Percentiles rank a stretch among this genome's conserved stretches.
Conservation (phyloP, 306 rosid species). For the Comarum palustre region DNA sequence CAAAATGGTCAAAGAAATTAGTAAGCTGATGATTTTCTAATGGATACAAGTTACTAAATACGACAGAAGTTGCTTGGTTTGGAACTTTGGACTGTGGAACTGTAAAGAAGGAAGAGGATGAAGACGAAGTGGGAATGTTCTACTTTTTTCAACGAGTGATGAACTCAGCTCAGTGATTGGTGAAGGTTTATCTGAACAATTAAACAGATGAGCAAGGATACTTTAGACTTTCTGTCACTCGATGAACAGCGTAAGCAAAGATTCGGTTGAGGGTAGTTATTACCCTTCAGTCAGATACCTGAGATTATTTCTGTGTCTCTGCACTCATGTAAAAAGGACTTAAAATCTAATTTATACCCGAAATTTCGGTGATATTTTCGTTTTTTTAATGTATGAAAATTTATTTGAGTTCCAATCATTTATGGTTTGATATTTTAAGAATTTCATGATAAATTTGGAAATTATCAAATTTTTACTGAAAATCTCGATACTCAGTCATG, state of each 20-base stretch:
- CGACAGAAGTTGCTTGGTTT: neutral
- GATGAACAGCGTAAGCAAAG: neutral
- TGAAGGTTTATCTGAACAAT: neutral
- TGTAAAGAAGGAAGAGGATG: neutral
- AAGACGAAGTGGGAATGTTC: neutral
- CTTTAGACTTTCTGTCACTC: neutral
- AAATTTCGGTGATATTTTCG: too few species aligned
- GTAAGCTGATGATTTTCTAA: neutral
- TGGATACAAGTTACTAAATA: neutral
- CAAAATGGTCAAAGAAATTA: neutral
- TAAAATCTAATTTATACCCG: too few species aligned
- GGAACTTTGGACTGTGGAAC: neutral
- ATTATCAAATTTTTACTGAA: too few species aligned
- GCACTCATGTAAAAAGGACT: neutral
- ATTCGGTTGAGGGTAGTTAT: neutral
- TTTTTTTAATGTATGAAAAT: too few species aligned
- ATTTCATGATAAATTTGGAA: too few species aligned
- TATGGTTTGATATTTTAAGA: too few species aligned
- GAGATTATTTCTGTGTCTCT: neutral
- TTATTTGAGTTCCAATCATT: too few species aligned
- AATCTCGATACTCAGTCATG: too few species aligned
- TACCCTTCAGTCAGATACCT: neutral
- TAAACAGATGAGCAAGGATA: neutral
- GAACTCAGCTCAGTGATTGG: neutral
- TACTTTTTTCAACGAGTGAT: neutral